phyloP scores from a whole-genome alignment of 257 asterid species.

The Gentiana dahurica region DNA sequence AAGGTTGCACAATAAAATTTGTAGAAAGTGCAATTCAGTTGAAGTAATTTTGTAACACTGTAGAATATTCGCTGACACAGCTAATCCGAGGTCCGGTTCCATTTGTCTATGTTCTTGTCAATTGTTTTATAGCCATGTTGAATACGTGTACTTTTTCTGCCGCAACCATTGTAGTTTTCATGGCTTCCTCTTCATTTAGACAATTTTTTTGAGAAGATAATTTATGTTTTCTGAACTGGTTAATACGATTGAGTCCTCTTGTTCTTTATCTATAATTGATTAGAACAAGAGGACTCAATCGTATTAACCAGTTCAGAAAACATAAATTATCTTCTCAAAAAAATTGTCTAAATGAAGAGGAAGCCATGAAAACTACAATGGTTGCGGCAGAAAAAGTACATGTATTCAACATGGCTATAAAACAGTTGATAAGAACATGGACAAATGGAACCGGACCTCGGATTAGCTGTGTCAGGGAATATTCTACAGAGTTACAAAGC shows the following conservation, averaged over 20 bases:
- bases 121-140: slow-evolving; percentile 39
- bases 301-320: too few relatives aligned
- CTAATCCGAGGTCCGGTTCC: slow-evolving; percentile 88
- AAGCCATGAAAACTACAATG: slow-evolving; percentile 16
- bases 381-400: slow-evolving; percentile 10
- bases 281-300: slow-evolving; percentile 17
- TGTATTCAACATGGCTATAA: slow-evolving; percentile 27
- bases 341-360: too few relatives aligned
- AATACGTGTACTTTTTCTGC: slow-evolving; percentile 11
- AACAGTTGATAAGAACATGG: slow-evolving; percentile 79
- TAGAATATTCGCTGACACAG: slow-evolving; percentile 82
- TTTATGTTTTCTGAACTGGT: too few relatives aligned
- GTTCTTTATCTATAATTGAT: slow-evolving; percentile 19
- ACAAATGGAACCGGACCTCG: slow-evolving; percentile 85
- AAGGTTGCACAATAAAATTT: too few relatives aligned
- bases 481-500: slow-evolving; percentile 66
- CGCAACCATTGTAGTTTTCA: slow-evolving; percentile 18
- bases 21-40: too few relatives aligned
- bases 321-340: too few relatives aligned
- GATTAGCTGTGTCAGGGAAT: slow-evolving; percentile 84
- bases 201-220: too few relatives aligned
- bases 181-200: neutral
- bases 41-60: slow-evolving; percentile 37
- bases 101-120: slow-evolving; percentile 82
- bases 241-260: slow-evolving; percentile 10